phyloP scores from a whole-genome alignment of 768 basidiomycete genomes.

The Xerocomellus dryophilus region DNA sequence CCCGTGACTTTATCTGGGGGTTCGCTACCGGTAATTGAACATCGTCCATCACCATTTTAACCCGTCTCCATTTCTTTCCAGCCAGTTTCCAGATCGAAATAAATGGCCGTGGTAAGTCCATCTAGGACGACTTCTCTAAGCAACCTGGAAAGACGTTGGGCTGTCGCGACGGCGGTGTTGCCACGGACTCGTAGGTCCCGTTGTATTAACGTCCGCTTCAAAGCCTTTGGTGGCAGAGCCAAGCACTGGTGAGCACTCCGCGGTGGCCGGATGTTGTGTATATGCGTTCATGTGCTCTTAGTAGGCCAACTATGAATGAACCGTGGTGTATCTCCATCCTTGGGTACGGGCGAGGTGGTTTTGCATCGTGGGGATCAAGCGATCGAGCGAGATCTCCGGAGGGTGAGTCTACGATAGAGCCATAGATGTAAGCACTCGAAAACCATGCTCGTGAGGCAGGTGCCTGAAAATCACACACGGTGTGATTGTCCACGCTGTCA shows the following conservation, averaged over 20 bases:
- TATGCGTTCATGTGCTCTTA: slow-evolving; percentile 18
- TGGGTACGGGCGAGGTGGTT: slow-evolving; percentile 69
- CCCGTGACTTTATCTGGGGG: slow-evolving; percentile 65
- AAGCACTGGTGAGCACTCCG: slow-evolving; percentile 55
- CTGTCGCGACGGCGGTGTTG: slow-evolving; percentile 57
- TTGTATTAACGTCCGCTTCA: slow-evolving; percentile 57
- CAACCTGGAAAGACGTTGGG: slow-evolving; percentile 67
- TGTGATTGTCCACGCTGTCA: slow-evolving; percentile 62
- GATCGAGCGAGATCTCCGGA: slow-evolving; percentile 57
- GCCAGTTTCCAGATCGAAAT: slow-evolving; percentile 74
- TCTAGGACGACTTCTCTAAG: slow-evolving; percentile 74
- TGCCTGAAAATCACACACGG: slow-evolving; percentile 22
- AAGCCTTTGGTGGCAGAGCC: slow-evolving; percentile 71
- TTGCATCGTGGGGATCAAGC: slow-evolving; percentile 68
- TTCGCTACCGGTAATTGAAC: slow-evolving; percentile 61
- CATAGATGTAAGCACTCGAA: slow-evolving; percentile 56
- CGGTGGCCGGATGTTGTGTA: slow-evolving; percentile 6
- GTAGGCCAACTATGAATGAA: slow-evolving; percentile 73
- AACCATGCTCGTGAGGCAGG: not conserved
- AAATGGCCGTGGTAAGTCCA: slow-evolving; percentile 64
- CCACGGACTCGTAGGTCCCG: slow-evolving; percentile 56
- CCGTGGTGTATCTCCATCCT: slow-evolving; percentile 69
- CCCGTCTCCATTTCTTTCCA: slow-evolving; percentile 13
- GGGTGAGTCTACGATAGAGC: slow-evolving; percentile 63
- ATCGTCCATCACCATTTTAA: not conserved